phyloP scores from a whole-genome alignment of 1,284 basidiomycete species.

The Psilocybe mexicana region DNA sequence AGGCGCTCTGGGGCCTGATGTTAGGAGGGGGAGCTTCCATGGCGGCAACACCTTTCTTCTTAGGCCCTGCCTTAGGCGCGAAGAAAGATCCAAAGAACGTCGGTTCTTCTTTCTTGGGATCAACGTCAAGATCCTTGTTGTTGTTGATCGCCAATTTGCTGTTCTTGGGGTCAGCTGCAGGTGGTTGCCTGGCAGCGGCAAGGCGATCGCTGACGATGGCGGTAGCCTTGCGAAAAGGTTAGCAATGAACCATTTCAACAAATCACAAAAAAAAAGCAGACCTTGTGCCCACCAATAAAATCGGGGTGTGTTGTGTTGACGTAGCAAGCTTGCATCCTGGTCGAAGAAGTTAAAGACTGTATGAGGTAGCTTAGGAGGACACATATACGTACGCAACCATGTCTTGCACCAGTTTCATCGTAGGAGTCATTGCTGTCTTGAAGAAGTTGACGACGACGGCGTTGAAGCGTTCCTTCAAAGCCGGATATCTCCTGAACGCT shows the following conservation, averaged over 20 bases:
- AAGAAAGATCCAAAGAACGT: constrained; percentile 99
- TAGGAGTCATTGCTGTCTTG: constrained; percentile 91
- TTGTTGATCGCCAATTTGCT: constrained; percentile 77
- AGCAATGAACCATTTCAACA: constrained; percentile 5
- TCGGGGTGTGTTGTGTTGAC: constrained; percentile 99
- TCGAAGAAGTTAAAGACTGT: constrained; percentile 7
- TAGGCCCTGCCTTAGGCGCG: constrained; percentile 55
- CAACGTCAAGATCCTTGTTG: constrained; percentile 91
- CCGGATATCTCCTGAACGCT: constrained; percentile 94
- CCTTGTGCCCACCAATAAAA: constrained; percentile 94
- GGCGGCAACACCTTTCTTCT: constrained; percentile 68
- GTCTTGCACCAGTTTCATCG: constrained; percentile 92
- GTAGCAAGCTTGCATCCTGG: constrained; percentile 94
- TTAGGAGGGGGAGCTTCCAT: constrained; percentile 94
- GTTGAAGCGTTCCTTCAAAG: constrained; percentile 93
- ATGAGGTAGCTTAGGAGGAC: constrained; percentile 6
- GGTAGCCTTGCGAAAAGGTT: constrained; percentile 65
- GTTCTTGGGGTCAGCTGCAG: constrained; percentile 67
- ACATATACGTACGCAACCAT: constrained; percentile 70
- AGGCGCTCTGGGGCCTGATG: constrained; percentile 90
- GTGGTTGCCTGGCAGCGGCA: constrained; percentile 71
- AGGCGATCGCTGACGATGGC: constrained; percentile 85
- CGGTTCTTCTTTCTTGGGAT: constrained; percentile 84
- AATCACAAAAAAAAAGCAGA: constrained; percentile 22
- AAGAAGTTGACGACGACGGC: constrained; percentile 94